A percentile compares a stretch with the other conserved stretches of the same genome.
Evolutionary conservation across 305 asterid genomes (phyloP).

Genomic region (Solanum chacoense): DNA sequence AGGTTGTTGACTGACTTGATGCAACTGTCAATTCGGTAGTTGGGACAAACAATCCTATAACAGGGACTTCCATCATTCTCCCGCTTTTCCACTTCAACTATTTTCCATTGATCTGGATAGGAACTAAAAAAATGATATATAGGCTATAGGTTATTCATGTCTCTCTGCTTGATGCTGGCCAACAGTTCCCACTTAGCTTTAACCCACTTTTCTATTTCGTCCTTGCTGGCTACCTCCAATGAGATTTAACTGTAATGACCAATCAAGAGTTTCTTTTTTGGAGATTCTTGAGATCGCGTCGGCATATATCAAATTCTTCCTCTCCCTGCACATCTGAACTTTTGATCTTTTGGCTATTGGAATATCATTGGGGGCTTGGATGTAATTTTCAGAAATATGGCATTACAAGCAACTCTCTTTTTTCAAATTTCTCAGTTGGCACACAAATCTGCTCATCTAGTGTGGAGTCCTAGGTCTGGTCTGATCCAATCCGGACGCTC

Average conservation of each 20-base stretch:
- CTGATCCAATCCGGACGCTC: background rate
- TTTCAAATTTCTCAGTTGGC: background rate
- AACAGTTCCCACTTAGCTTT: background rate
- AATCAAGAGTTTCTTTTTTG: background rate
- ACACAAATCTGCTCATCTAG: background rate
- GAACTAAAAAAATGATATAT: background rate
- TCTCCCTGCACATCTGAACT: background rate
- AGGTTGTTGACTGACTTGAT: background rate
- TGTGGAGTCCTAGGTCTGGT: background rate
- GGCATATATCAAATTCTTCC: background rate
- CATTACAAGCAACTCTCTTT: background rate
- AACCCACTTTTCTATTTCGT: background rate
- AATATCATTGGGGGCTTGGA: background rate
- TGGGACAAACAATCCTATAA: background rate
- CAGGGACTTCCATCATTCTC: background rate
- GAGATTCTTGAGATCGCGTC: background rate
- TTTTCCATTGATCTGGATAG: background rate
- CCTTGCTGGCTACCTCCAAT: background rate
- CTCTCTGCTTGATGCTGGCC: background rate
- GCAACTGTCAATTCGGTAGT: background rate
- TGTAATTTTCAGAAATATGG: background rate
- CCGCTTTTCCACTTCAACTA: background rate
- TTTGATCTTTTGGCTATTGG: background rate
- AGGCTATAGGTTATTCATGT: background rate
- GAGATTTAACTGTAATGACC: background rate